A percentile compares a stretch with the other conserved stretches of the same genome.
Evolutionary conservation across 345 rosid species (phyloP).

Genomic region (Linum usitatissimum): DNA sequence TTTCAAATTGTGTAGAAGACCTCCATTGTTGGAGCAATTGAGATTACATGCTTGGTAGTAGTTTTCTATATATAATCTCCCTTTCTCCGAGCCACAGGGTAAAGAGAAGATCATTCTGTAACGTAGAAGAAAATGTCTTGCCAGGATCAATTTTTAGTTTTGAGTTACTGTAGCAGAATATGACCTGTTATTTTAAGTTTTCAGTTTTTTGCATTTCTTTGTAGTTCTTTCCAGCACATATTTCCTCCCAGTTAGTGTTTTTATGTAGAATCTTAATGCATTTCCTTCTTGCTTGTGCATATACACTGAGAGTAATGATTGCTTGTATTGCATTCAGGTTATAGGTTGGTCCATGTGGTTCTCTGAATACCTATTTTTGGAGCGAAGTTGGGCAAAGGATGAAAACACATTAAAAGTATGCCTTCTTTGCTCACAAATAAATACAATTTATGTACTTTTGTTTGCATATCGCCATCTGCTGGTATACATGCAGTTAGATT

Average conservation of each 20-base stretch:
- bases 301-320: not conserved
- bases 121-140: no score
- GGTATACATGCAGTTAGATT: not conserved
- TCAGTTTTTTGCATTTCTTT: not conserved
- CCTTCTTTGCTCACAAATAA: not conserved
- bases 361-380: conserved; percentile 87
- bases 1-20: not conserved
- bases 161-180: not conserved
- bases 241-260: not conserved
- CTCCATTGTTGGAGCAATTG: not conserved
- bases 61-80: not conserved
- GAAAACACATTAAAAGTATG: conserved; percentile 61
- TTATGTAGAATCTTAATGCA: not conserved
- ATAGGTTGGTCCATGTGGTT: conserved; percentile 99
- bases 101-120: not conserved
- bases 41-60: not conserved
- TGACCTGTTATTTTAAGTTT: not conserved
- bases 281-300: not conserved
- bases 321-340: conserved; percentile 36
- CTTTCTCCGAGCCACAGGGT: not conserved
- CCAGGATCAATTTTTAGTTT: not conserved
- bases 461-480: not conserved
- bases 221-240: not conserved
- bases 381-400: conserved; percentile 93
- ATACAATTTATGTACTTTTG: not conserved